phyloP scores from a whole-genome alignment of 208 protist genomes.

The Naegleria fowleri region DNA sequence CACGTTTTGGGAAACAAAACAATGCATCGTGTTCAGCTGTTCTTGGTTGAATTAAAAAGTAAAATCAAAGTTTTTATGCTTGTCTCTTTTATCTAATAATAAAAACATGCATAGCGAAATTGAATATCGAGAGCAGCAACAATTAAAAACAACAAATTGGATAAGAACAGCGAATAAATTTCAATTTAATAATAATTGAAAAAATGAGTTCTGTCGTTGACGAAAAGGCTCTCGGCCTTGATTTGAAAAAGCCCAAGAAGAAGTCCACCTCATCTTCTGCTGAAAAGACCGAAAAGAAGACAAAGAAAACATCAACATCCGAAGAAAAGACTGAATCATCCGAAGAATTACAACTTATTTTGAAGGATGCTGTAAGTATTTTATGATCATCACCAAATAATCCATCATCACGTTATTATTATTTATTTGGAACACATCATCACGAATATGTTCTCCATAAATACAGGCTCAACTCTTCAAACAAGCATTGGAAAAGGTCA shows the following conservation, averaged over 20 bases:
- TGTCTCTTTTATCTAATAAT: too few species aligned
- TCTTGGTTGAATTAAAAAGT: too few species aligned
- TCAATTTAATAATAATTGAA: background rate
- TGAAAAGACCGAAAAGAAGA: constrained; percentile 10
- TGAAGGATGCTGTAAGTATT: background rate
- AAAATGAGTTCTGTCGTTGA: background rate
- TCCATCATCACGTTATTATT: too few species aligned
- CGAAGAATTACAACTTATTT: background rate
- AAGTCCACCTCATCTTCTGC: constrained; percentile 20
- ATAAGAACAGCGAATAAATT: too few species aligned
- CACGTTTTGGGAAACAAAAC: too few species aligned
- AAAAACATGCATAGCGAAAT: too few species aligned
- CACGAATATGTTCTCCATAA: too few species aligned
- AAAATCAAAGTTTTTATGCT: too few species aligned
- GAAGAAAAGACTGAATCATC: background rate
- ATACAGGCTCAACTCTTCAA: background rate
- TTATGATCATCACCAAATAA: background rate
- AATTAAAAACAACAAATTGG: too few species aligned
- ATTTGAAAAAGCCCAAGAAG: constrained; percentile 37
- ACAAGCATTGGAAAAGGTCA: background rate
- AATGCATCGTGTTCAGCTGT: too few species aligned
- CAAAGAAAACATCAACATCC: constrained; percentile 26
- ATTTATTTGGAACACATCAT: too few species aligned
- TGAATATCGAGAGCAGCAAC: too few species aligned
- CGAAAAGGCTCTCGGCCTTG: background rate